phyloP scores from a whole-genome alignment of 2,329 filamentous ascomycete genomes.

The Penicillium sp. region DNA sequence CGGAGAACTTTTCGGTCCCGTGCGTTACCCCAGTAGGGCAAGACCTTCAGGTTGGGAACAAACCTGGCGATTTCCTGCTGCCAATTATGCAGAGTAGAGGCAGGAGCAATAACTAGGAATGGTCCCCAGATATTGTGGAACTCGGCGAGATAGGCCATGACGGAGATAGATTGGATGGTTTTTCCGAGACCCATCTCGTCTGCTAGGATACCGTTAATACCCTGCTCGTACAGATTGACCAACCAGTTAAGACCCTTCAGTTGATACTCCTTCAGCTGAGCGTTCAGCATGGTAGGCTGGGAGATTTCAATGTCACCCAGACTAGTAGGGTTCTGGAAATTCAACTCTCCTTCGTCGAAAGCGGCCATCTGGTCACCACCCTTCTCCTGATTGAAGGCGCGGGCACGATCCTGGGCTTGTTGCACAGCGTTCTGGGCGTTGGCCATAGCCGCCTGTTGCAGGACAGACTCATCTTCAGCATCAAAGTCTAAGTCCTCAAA shows the following conservation, averaged over 20 bases:
- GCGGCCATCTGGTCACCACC: constrained; percentile 59
- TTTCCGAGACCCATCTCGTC: constrained; percentile 99
- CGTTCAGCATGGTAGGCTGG: constrained; percentile 89
- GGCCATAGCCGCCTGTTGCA: constrained; percentile 83
- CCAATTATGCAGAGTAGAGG: constrained; percentile 98
- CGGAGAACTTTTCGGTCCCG: constrained; percentile 92
- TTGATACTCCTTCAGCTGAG: constrained; percentile 97
- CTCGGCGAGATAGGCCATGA: constrained; percentile 98
- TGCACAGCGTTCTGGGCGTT: constrained; percentile 96
- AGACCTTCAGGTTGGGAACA: constrained; percentile 88
- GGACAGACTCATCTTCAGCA: constrained; percentile 80
- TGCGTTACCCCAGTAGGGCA: constrained; percentile 96
- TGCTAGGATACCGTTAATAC: constrained; percentile 97
- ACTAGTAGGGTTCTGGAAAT: constrained; percentile 97
- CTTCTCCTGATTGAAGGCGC: constrained; percentile 76
- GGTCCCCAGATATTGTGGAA: constrained; percentile 98
- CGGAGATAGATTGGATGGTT: constrained; percentile 97
- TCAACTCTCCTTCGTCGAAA: constrained; percentile 96
- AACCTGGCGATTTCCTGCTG: constrained; percentile 97
- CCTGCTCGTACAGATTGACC: constrained; percentile 97
- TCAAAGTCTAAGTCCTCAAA: constrained; percentile 97
- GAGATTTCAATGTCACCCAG: constrained; percentile 91
- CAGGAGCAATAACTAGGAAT: constrained; percentile 93
- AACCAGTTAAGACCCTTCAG: constrained; percentile 99
- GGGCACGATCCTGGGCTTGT: constrained; percentile 88